These are phyloP conservation scores for Skeletonema tropicum DNA, from an alignment of 108 stramenopile species.

Conservation along the genomic window DNA sequence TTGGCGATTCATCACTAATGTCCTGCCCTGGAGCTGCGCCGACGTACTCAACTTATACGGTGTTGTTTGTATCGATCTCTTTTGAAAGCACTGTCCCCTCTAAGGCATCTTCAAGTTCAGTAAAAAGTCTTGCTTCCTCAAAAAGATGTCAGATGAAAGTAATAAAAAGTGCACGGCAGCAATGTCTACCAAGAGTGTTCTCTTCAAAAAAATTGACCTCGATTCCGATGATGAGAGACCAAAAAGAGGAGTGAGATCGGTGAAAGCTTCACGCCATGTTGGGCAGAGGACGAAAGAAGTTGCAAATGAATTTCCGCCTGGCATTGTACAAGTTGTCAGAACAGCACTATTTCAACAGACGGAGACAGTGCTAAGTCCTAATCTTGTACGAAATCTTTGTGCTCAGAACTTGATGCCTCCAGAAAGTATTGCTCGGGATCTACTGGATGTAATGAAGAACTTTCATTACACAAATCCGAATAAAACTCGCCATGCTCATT, in stretches of 20 bases:
- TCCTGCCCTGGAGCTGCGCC: too few species aligned
- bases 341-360: constrained; percentile 31
- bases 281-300: constrained; percentile 12
- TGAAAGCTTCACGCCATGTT: neutral
- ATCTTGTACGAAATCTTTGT: constrained; percentile 26
- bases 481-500: constrained; percentile 35
- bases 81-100: too few species aligned
- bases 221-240: neutral
- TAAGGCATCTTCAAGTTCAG: too few species aligned
- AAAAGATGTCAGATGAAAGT: too few species aligned
- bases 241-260: neutral
- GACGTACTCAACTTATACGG: too few species aligned
- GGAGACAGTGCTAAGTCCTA: constrained; percentile 25
- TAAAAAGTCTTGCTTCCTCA: too few species aligned
- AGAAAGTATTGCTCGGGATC: constrained; percentile 20
- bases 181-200: too few species aligned
- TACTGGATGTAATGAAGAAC: constrained; percentile 37
- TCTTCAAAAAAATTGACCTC: neutral
- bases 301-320: constrained; percentile 34
- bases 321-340: constrained; percentile 37
- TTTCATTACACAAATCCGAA: constrained; percentile 42
- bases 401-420: constrained; percentile 34
- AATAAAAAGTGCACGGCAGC: too few species aligned
- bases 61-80: too few species aligned
- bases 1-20: too few species aligned